Evolutionary conservation across 805 yeast genomes (phyloP), one percentile per base, ranked within the genome.

Genomic region (Pichia eremophila): DNA sequence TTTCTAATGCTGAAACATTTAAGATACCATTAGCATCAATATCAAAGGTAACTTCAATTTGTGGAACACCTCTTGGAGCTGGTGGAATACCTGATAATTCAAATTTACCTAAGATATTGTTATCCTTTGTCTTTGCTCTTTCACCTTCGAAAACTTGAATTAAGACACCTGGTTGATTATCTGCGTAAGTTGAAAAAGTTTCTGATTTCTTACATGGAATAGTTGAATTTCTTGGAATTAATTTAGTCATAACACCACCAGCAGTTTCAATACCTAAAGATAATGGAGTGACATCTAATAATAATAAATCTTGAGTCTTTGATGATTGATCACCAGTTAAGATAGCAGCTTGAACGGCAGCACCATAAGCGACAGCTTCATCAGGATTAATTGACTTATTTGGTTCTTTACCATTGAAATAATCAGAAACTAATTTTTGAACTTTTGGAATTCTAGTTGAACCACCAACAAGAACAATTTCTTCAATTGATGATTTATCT

Each of bases 341-440:
- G 67, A 89, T 89, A 60, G 97, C 96, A 58, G 96, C 96, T 78
- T 89, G 97, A 59, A 89, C 96, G 57, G 96, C 96, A 58, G 97
- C 97, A 83, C 97, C 96, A 75, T 89, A 89, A 63, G 97, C 97
- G 71, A 89, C 97, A 64, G 96, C 96, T 77, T 89, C 96, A 77
- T 89, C 96, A 61, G 97, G 96, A 82, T 89, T 89, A 71, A 89
- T 89, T 47, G 96, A 86, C 74, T 82, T 85, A 78, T 87, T 86
- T 71, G 95, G 95, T 74, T 89, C 95, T 77, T 89, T 90, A 68
- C 96, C 96, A 72, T 89, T 85, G 79, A 90, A 89, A 83, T 81
- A 89, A 72, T 90, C 97, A 58, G 95, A 83, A 47, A 89, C 95
- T 63, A 90, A 78, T 74, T 88, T 89, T 78, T 89, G 96, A 57